Conservation (phyloP, 1,139 yeast species). For the Barnettozyma hawaiiensis region DNA sequence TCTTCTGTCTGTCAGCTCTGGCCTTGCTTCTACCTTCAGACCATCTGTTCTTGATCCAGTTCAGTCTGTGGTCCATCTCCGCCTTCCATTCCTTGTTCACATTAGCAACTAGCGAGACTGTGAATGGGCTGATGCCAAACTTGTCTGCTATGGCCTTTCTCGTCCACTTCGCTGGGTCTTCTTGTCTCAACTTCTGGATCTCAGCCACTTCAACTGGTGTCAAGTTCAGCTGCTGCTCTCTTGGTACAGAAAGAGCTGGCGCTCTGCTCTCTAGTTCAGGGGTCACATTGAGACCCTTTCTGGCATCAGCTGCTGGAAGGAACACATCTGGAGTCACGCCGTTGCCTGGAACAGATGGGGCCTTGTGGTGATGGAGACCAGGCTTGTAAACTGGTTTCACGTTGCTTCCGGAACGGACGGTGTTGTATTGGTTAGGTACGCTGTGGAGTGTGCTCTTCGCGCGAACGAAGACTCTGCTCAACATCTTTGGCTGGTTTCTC, state of each 20-base stretch:
- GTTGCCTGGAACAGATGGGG: constrained; percentile 38
- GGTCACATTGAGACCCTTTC: constrained; percentile 37
- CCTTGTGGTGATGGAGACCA: constrained; percentile 40
- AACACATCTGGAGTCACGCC: constrained; percentile 62
- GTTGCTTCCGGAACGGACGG: constrained; percentile 20
- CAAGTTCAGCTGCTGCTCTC: constrained; percentile 51
- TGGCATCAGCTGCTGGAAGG: constrained; percentile 58
- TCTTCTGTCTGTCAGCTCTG: constrained; percentile 44
- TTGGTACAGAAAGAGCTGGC: constrained; percentile 41
- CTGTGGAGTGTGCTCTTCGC: constrained; percentile 10
- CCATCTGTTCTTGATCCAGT: constrained; percentile 44
- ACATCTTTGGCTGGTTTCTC: neutral
- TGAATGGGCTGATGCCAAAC: constrained; percentile 51
- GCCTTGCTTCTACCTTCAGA: constrained; percentile 52
- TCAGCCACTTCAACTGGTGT: constrained; percentile 56
- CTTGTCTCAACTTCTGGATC: constrained; percentile 53
- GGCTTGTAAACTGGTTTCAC: constrained; percentile 29
- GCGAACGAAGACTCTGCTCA: constrained; percentile 6
- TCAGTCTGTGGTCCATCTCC: constrained; percentile 42
- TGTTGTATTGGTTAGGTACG: constrained; percentile 22
- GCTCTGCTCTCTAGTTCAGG: constrained; percentile 38
- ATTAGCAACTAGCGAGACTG: constrained; percentile 47
- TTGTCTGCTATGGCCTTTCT: constrained; percentile 61
- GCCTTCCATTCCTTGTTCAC: constrained; percentile 34
- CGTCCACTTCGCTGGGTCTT: constrained; percentile 63